Conservation (phyloP, 1,139 yeast genomes). For the Magnusiomyces suaveolens region DNA sequence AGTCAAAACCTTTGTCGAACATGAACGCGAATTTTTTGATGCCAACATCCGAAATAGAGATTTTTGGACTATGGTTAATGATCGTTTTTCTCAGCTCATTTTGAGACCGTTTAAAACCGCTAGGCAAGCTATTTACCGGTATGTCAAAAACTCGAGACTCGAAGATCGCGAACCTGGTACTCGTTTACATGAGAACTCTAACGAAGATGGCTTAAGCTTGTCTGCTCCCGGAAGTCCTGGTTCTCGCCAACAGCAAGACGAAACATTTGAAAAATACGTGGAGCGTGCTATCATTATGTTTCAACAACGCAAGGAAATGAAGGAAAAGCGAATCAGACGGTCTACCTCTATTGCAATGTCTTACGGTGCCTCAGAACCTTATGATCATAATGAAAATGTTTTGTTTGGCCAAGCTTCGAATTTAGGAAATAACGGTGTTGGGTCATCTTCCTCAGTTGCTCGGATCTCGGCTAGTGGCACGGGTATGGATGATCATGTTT, state of each 20-base stretch:
- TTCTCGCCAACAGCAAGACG: neutral
- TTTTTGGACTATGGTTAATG: constrained; percentile 3
- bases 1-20: constrained; percentile 5
- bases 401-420: neutral
- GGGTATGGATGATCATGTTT: neutral
- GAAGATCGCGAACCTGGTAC: neutral
- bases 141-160: neutral
- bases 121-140: constrained; percentile 3
- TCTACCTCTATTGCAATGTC: constrained; percentile 1
- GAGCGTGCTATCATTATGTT: constrained; percentile 2
- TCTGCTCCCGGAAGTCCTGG: neutral
- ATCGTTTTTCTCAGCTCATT: neutral
- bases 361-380: neutral
- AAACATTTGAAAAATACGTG: constrained; percentile 2
- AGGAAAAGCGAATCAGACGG: constrained; percentile 6
- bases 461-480: too few species aligned
- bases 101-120: constrained; percentile 3
- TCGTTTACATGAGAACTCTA: neutral
- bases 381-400: neutral
- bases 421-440: too few species aligned
- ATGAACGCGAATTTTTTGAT: constrained; percentile 6
- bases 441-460: neutral
- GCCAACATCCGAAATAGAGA: constrained; percentile 4
- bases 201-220: neutral
- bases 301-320: constrained; percentile 5